A percentile compares a stretch with the other conserved stretches of the same genome.
phyloP scores from a whole-genome alignment of 805 yeast species.

The Clavispora asparagi region DNA sequence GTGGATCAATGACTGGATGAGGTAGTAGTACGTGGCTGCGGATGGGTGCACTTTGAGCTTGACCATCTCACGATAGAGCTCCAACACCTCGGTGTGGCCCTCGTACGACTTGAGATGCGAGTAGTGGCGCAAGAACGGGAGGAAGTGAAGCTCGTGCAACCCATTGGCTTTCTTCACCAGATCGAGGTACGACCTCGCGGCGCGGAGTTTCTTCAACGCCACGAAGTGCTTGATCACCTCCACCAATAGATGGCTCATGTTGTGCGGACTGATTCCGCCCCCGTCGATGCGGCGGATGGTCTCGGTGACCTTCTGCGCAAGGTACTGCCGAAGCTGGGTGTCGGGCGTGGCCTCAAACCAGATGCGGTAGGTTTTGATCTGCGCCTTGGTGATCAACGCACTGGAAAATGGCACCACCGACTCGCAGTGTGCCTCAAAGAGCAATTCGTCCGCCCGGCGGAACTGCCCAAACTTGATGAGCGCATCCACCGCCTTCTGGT shows the following conservation, averaged over 20 bases:
- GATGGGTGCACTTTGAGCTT: slow-evolving; percentile 18
- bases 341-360: slow-evolving; percentile 21
- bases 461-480: slow-evolving; percentile 26
- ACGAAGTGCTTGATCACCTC: slow-evolving; percentile 26
- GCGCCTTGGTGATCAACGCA: slow-evolving; percentile 22
- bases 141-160: slow-evolving; percentile 22
- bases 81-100: slow-evolving; percentile 20
- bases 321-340: slow-evolving; percentile 3
- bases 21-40: slow-evolving; percentile 24
- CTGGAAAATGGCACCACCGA: slow-evolving; percentile 26
- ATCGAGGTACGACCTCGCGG: slow-evolving; percentile 20
- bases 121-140: slow-evolving; percentile 25
- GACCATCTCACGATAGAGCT: slow-evolving; percentile 32
- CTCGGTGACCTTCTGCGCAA: slow-evolving; percentile 7
- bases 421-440: slow-evolving; percentile 26
- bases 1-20: slow-evolving; percentile 27
- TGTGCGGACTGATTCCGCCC: slow-evolving; percentile 4
- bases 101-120: slow-evolving; percentile 13
- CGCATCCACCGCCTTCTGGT: slow-evolving; percentile 22
- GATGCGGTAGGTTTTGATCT: slow-evolving; percentile 24
- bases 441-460: slow-evolving; percentile 27
- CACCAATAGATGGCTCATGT: slow-evolving; percentile 13
- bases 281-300: slow-evolving; percentile 11
- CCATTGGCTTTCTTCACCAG: slow-evolving; percentile 11
- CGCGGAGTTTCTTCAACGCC: slow-evolving; percentile 8